Evolutionary conservation across 331 rosid genomes (phyloP).

Genomic region (Dryas integrifolia): DNA sequence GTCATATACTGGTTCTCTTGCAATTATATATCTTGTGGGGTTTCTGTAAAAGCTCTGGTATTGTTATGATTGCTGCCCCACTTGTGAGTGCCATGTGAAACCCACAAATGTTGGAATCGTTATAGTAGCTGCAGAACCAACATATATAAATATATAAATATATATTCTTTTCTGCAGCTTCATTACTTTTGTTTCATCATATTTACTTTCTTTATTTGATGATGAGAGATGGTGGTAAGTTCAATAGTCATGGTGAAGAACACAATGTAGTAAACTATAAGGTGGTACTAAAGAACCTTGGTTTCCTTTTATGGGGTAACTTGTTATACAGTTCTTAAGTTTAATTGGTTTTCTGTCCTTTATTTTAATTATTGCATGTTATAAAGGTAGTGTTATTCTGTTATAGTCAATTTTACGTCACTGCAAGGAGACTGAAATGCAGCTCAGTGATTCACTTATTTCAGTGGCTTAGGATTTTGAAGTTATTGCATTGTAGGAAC

Average conservation of each 20-base stretch:
- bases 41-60: neutral
- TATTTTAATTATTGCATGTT: neutral
- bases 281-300: neutral
- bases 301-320: neutral
- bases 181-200: neutral
- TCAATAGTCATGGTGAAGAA: neutral
- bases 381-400: neutral
- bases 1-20: neutral
- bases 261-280: neutral
- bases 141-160: neutral
- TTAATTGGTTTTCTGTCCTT: neutral
- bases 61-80: neutral
- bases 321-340: neutral
- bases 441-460: neutral
- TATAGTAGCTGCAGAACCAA: neutral
- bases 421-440: neutral
- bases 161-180: neutral
- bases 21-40: neutral
- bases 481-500: neutral
- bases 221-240: neutral
- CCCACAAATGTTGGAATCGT: neutral
- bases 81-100: neutral
- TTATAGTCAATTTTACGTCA: neutral
- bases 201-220: neutral
- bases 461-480: neutral